These are phyloP conservation scores for Rhizopogon roseolus DNA, from an alignment of 768 basidiomycete genomes.

Conservation along the genomic window DNA sequence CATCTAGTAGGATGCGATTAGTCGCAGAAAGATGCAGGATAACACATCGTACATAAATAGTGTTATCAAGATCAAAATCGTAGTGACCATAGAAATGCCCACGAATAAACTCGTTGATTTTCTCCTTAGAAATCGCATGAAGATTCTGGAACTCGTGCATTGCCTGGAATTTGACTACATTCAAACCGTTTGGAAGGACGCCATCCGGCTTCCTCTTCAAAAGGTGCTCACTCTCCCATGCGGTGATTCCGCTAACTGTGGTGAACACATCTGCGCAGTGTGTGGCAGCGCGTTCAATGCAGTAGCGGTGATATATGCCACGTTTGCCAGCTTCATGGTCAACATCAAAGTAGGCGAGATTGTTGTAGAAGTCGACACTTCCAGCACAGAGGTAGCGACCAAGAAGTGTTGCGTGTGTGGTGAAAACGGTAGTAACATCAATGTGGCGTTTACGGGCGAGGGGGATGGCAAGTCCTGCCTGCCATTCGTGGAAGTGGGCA, in stretches of 20 bases:
- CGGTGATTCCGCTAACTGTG: constrained; percentile 97
- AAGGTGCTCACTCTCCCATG: constrained; percentile 93
- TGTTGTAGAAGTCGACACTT: constrained; percentile 99
- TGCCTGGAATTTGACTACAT: constrained; percentile 98
- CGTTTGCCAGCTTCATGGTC: constrained; percentile 99
- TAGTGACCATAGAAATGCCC: constrained; percentile 99
- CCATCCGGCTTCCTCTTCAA: constrained; percentile 98
- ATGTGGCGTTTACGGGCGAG: constrained; percentile 95
- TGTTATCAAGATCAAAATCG: constrained; percentile 93
- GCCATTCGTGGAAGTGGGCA: constrained; percentile 99
- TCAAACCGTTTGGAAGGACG: constrained; percentile 94
- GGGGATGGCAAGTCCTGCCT: constrained; percentile 92
- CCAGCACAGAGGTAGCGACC: constrained; percentile 99
- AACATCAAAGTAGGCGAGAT: constrained; percentile 98
- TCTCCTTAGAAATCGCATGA: constrained; percentile 89
- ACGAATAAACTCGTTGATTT: constrained; percentile 96
- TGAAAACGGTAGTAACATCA: constrained; percentile 98
- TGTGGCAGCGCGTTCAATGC: constrained; percentile 90
- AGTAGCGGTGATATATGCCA: constrained; percentile 97
- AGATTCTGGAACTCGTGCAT: constrained; percentile 99
- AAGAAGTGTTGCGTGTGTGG: constrained; percentile 96
- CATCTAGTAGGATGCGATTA: constrained; percentile 48
- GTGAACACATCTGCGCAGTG: constrained; percentile 99
- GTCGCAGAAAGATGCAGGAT: neutral
- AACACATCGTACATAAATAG: constrained; percentile 60